Conservation (phyloP, 805 yeast genomes). For the Yueomyces sp. region DNA sequence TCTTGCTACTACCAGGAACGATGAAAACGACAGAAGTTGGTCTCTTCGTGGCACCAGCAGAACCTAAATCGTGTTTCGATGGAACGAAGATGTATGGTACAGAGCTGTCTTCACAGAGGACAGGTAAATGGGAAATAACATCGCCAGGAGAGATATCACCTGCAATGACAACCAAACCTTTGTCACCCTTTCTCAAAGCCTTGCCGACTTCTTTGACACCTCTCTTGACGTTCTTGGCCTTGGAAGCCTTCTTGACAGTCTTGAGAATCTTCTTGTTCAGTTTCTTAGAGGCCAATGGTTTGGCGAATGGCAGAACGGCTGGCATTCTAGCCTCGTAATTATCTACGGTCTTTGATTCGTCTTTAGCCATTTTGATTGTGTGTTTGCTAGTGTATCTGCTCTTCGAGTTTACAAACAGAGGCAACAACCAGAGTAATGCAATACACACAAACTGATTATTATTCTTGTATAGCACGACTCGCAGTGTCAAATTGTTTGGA, state of each 20-base stretch:
- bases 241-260: constrained; percentile 94
- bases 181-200: constrained; percentile 94
- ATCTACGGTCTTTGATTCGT: constrained; percentile 33
- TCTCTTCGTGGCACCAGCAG: constrained; percentile 98
- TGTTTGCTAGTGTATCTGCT: background rate
- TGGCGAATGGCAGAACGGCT: constrained; percentile 83
- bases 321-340: constrained; percentile 88
- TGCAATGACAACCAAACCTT: constrained; percentile 91
- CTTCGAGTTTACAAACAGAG: no score
- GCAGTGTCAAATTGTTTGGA: no score
- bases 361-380: background rate
- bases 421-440: no score
- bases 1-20: constrained; percentile 89
- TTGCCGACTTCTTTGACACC: constrained; percentile 99
- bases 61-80: constrained; percentile 94
- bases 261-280: constrained; percentile 89
- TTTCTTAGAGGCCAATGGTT: constrained; percentile 92
- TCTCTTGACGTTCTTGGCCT: constrained; percentile 95
- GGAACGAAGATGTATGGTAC: constrained; percentile 93
- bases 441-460: no score
- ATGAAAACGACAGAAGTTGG: constrained; percentile 97
- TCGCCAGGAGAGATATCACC: constrained; percentile 98
- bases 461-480: no score
- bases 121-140: constrained; percentile 94
- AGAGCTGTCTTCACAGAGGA: constrained; percentile 83